These are phyloP conservation scores for Pichia norvegensis DNA, from an alignment of 1,139 yeast genomes.

Conservation along the genomic window DNA sequence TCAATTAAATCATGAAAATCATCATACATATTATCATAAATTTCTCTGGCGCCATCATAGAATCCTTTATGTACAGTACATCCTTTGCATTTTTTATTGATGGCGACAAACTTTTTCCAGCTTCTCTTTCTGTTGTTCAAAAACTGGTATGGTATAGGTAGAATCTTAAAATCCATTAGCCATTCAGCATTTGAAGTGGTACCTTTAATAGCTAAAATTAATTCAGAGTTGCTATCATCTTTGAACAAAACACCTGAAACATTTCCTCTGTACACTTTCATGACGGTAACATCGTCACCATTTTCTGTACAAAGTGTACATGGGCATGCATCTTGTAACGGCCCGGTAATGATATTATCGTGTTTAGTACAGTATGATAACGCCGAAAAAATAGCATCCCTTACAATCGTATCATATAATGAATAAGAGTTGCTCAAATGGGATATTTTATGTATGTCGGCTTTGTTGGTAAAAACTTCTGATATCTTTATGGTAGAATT, in stretches of 20 bases:
- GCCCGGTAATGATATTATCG: slow-evolving; percentile 7
- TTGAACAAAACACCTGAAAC: slow-evolving; percentile 45
- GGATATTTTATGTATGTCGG: not conserved
- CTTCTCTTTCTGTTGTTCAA: slow-evolving; percentile 19
- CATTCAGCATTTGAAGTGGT: slow-evolving; percentile 51
- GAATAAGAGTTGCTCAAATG: not conserved
- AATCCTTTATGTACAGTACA: slow-evolving; percentile 61
- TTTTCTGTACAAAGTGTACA: slow-evolving; percentile 9
- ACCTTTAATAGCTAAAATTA: slow-evolving; percentile 48
- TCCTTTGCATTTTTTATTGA: slow-evolving; percentile 28
- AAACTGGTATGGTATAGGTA: slow-evolving; percentile 37
- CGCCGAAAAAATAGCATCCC: slow-evolving; percentile 9
- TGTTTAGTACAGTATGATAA: slow-evolving; percentile 14
- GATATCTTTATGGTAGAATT: not conserved
- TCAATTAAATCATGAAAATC: slow-evolving; percentile 32
- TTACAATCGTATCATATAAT: not conserved
- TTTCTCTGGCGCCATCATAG: slow-evolving; percentile 18
- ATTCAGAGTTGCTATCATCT: slow-evolving; percentile 31
- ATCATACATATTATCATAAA: slow-evolving; percentile 36
- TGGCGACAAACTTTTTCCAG: slow-evolving; percentile 25
- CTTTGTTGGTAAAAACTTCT: not conserved
- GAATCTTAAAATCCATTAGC: slow-evolving; percentile 42
- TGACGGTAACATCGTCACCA: slow-evolving; percentile 7
- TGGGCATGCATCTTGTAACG: slow-evolving; percentile 10
- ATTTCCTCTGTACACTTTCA: slow-evolving; percentile 34